Evolutionary conservation across 768 basidiomycete species (phyloP).

Genomic region (Tubosaeta sp.): DNA sequence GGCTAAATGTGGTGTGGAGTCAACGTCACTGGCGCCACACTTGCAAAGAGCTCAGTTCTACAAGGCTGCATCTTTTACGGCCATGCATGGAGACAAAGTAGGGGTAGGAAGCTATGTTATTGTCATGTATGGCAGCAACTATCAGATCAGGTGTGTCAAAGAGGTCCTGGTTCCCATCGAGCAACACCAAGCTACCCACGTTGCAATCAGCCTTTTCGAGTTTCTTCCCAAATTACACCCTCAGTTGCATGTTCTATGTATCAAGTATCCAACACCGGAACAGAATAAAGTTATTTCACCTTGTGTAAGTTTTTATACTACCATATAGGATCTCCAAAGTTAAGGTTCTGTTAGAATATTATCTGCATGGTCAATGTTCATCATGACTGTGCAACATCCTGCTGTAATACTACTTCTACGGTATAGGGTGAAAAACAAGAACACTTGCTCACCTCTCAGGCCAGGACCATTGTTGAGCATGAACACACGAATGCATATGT

Average conservation of each 20-base stretch:
- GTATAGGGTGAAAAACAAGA: background rate
- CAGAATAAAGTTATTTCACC: background rate
- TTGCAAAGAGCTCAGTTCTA: background rate
- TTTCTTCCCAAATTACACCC: constrained; percentile 2
- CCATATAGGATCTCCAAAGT: no score
- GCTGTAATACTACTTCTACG: background rate
- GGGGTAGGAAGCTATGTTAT: background rate
- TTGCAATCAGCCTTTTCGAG: background rate
- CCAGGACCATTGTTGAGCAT: background rate
- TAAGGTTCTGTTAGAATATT: background rate
- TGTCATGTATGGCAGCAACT: background rate
- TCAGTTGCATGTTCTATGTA: background rate
- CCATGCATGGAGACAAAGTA: background rate
- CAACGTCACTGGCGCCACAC: no score
- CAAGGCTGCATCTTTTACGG: background rate
- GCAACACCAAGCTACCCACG: background rate
- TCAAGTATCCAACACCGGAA: background rate
- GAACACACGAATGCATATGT: background rate
- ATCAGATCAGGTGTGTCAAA: background rate
- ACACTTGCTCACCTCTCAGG: background rate
- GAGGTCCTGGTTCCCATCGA: constrained; percentile 1
- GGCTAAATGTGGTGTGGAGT: background rate
- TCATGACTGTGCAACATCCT: background rate
- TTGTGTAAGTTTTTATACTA: background rate
- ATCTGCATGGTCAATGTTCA: constrained; percentile 1